Base-by-base conservation (phyloP, 2,329 filamentous ascomycete genomes). In the Paraconiothyrium brasiliense region DNA sequence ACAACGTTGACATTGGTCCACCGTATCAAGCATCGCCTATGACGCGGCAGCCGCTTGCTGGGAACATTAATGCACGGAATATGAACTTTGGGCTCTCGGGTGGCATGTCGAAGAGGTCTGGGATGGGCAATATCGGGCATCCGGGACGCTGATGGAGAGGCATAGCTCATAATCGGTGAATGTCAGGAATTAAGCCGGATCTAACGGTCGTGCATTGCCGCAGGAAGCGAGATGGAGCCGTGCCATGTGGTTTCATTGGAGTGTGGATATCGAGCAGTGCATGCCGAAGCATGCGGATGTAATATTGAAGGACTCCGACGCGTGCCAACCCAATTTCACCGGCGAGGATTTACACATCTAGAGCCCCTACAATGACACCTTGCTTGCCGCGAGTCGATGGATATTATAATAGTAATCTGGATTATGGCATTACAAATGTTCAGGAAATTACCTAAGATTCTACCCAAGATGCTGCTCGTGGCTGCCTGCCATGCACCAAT, bases 11-110 rank as follows among this genome's bases (percentile, higher is more conserved):
- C 32, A 51, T 57, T 9, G 63, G 64, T 27, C 61, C 68, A 24
- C 44, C 66, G n/a, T 74, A 76, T 48, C 72, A 72, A 24, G 65
- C 71, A 11, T 73, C 76, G 11, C 76, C 78, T 0, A 69, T 75
- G 20, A 67, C 66, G 39, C 70, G 78, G 49, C 77, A 77, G 43
- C 68, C 76, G 13, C 59, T 81, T 4, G 65, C 67, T n/a, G 66
- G 50, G 16, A 67, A 70, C 51, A 47, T 58, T 13, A 57, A 62
- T 20, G 51, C 62, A 22, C 58, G 63, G 14, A 62, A 62, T 11
- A 59, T 70, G 32, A 72, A 66, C 22, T 76, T 76, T 59, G 67
- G 71, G 24, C 69, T 76, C 34, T 2, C 32, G 48, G 70, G 70
- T 14, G 59, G 72, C 8, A 78, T 77, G 56, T 74, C 76, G 4